Evolutionary conservation across 2,329 filamentous ascomycete species (phyloP), one percentile per base, ranked within the genome.

Genomic region (Stachybotrys elegans): DNA sequence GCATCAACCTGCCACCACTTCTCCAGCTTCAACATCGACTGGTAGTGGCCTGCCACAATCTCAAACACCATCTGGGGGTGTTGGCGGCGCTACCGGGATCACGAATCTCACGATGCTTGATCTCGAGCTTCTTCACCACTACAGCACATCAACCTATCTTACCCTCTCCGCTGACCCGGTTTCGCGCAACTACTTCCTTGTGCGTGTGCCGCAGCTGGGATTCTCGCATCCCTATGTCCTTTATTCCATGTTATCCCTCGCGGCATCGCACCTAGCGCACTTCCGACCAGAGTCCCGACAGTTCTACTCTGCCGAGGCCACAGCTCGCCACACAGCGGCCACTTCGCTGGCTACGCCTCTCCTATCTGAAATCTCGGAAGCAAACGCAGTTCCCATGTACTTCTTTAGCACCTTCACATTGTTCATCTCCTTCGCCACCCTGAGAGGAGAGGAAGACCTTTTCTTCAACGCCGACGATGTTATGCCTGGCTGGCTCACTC

Each of bases 1-100:
- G 31, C 13, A 21, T 78, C 34, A 6, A 11, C 14, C 34, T 36
- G 17, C 34, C 5, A 13, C 21, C 6, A 8, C 34, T 8, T 36
- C 34, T n/a, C 34, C 34, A 36, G 34, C 34, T 36, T 5, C 34
- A 20, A 17, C 34, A 20, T 7, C 8, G 9, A 16, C 34, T 13
- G 34, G 8, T 35, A 35, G n/a, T 35, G 32, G n/a, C 32, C 32
- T 35, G n/a, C n/a, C 34, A 17, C 34, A 12, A 20, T 36, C n/a
- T 19, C 4, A 20, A 8, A 13, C 16, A 20, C 34, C 34, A 17
- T 8, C 34, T 13, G 4, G 17, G n/a, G n/a, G n/a, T 17, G 34
- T 5, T 20, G 17, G 21, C 21, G 34, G 34, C 14, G 34, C 16
- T 19, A 5, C 34, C 5, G 34, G 6, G n/a, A 36, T 17, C 19